These are phyloP conservation scores for Jatropha podagrica DNA, from an alignment of 441 rosid genomes.

Conservation along the genomic window DNA sequence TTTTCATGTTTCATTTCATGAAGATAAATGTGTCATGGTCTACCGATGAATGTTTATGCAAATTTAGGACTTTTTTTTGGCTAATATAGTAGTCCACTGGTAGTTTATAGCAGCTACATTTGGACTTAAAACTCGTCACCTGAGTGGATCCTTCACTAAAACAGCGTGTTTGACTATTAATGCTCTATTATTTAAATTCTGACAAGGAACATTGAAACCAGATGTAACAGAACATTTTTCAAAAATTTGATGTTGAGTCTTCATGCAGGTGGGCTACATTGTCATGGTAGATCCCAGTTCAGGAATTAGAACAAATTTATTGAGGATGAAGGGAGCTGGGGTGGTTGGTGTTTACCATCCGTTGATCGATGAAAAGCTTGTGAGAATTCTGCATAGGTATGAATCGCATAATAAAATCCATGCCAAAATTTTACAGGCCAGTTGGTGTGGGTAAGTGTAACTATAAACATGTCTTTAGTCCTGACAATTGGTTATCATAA, in stretches of 20 bases:
- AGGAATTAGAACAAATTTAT: slow-evolving; percentile 51
- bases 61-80: not conserved
- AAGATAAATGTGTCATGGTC: not conserved
- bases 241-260: not conserved
- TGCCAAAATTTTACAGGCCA: not conserved
- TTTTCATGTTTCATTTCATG: not conserved
- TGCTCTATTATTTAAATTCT: not conserved
- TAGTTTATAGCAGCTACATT: slow-evolving; percentile 1
- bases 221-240: not conserved
- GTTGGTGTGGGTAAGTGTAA: not conserved
- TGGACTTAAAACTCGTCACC: not conserved
- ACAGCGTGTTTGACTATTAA: not conserved
- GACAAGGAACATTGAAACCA: too few species aligned
- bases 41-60: not conserved
- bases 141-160: not conserved
- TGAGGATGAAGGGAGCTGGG: slow-evolving; percentile 75
- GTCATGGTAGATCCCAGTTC: slow-evolving; percentile 75
- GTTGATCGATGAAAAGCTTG: slow-evolving; percentile 58
- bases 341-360: slow-evolving; percentile 84
- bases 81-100: not conserved
- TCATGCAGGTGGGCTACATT: slow-evolving; percentile 81
- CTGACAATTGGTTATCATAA: slow-evolving; percentile 3
- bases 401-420: slow-evolving; percentile 6
- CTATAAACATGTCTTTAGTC: not conserved
- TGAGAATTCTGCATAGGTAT: slow-evolving; percentile 65